Evolutionary conservation across 192 early-diverging fungal species (phyloP).

Genomic region (Linnemannia exigua): DNA sequence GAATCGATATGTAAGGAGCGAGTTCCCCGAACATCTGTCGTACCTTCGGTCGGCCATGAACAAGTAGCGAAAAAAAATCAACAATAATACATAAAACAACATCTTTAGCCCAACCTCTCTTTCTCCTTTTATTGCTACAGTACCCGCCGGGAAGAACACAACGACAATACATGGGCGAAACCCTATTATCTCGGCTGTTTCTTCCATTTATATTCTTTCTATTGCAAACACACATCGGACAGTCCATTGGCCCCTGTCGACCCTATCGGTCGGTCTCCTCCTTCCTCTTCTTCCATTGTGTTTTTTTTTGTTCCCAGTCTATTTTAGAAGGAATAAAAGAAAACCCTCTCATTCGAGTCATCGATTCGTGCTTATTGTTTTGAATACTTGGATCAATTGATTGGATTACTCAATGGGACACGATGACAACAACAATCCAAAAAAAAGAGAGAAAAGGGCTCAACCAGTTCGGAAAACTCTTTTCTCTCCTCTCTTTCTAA

Average conservation of each 20-base stretch:
- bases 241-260: neutral
- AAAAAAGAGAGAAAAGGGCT: slow-evolving; percentile 3
- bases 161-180: neutral
- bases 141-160: slow-evolving; percentile 1
- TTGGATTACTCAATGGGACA: neutral
- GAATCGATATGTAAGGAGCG: neutral
- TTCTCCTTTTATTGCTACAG: neutral
- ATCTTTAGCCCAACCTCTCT: neutral
- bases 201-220: neutral
- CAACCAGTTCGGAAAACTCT: slow-evolving; percentile 21
- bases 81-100: neutral
- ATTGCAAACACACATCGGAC: neutral
- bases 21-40: neutral
- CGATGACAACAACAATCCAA: neutral
- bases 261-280: neutral
- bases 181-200: slow-evolving; percentile 9
- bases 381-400: neutral
- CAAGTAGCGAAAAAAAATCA: neutral
- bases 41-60: neutral
- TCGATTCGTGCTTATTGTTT: neutral
- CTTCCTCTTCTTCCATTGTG: neutral
- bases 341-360: neutral
- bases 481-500: neutral
- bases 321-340: neutral
- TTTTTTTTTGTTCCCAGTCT: neutral